These are phyloP conservation scores for Tetradesmus lagerheimii DNA, from an alignment of 139 green algal genomes.

Conservation along the genomic window DNA sequence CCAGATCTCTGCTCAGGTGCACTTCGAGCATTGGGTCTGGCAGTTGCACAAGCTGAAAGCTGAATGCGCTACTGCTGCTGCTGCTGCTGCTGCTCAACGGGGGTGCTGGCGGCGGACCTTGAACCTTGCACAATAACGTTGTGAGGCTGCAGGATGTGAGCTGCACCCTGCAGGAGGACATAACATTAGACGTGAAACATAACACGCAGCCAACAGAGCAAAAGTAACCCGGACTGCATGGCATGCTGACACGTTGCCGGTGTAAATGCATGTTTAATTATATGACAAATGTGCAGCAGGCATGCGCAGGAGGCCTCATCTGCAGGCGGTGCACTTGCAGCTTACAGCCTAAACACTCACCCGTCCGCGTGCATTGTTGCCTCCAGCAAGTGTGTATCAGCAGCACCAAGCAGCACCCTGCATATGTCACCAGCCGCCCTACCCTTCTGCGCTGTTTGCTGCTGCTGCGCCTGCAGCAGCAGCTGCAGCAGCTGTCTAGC, in stretches of 20 bases:
- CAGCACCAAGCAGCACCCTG: not conserved
- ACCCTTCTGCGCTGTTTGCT: not conserved
- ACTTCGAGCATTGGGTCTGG: not conserved
- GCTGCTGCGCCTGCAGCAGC: constrained; percentile 16
- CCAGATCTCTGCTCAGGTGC: not conserved
- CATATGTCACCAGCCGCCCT: not conserved
- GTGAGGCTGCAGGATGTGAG: not conserved
- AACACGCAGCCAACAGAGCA: not conserved
- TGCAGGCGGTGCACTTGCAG: too few relatives aligned
- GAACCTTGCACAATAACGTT: not conserved
- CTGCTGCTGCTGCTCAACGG: not conserved
- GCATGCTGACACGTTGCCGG: too few relatives aligned
- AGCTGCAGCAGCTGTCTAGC: constrained; percentile 8
- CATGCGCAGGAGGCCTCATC: too few relatives aligned
- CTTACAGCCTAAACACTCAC: too few relatives aligned
- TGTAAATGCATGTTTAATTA: too few relatives aligned
- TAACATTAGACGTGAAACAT: not conserved
- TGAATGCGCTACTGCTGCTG: not conserved
- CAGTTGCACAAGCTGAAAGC: constrained; percentile 13
- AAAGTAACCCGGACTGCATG: too few relatives aligned
- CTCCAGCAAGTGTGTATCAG: not conserved
- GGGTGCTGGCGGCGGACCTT: not conserved
- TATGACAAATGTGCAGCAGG: too few relatives aligned
- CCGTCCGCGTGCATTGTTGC: not conserved
- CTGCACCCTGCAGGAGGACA: not conserved